phyloP scores from a whole-genome alignment of 2,329 filamentous ascomycete genomes.

The Paraphoma chrysanthemicola region DNA sequence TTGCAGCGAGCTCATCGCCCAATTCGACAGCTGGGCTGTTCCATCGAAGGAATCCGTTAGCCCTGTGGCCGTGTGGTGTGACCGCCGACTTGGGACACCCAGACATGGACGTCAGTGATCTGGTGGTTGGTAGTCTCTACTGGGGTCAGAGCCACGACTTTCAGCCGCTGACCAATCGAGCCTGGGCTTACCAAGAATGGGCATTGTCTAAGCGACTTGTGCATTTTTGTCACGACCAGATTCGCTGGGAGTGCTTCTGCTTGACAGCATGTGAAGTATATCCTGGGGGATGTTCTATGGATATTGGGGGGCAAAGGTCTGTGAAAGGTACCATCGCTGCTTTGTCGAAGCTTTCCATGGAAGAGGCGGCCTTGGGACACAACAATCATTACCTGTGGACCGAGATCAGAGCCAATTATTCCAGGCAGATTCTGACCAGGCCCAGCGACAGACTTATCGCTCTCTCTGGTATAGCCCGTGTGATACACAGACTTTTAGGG shows the following conservation, averaged over 20 bases:
- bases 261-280: neutral
- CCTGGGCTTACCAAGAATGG: neutral
- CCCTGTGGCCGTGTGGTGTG: neutral
- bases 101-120: neutral
- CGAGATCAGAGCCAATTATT: neutral
- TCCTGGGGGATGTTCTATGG: neutral
- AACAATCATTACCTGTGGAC: neutral
- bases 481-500: neutral
- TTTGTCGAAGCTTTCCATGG: too few relatives aligned
- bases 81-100: neutral
- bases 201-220: neutral
- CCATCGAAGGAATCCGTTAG: neutral
- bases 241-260: neutral
- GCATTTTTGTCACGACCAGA: neutral
- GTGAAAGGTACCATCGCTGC: too few relatives aligned
- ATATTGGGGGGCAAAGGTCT: too few relatives aligned
- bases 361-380: too few relatives aligned
- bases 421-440: neutral
- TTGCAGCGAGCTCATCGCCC: neutral
- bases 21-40: neutral
- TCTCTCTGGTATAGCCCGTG: neutral
- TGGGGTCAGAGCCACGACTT: neutral
- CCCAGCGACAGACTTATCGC: neutral
- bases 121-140: neutral
- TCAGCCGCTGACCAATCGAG: neutral